Conservation (phyloP, 2,329 filamentous ascomycete species). For the Lachnellula willkommii region DNA sequence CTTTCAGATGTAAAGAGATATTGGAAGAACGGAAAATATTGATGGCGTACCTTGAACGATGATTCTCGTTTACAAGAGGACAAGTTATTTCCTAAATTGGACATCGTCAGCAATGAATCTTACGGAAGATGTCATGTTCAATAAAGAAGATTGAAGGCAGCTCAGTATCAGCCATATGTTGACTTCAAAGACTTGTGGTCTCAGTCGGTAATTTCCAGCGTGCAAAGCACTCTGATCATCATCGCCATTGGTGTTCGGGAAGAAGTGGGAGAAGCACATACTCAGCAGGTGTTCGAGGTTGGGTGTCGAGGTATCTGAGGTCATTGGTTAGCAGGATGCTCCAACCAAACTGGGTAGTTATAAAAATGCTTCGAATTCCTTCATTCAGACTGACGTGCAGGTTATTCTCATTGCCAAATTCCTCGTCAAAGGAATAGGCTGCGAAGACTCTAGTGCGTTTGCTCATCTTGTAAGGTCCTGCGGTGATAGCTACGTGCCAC, state of each 20-base stretch:
- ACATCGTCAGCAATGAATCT: conserved; percentile 11
- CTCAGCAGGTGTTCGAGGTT: background rate
- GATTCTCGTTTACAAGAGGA: background rate
- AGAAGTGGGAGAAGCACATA: conserved; percentile 3
- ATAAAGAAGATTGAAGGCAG: conserved; percentile 21
- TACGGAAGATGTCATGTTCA: conserved; percentile 8
- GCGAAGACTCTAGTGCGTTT: conserved; percentile 99
- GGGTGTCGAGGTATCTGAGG: background rate
- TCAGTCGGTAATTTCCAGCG: conserved; percentile 98
- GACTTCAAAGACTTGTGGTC: conserved; percentile 65
- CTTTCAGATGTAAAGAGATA: conserved; percentile 36
- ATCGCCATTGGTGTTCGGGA: conserved; percentile 29
- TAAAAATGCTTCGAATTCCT: background rate
- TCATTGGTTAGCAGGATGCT: background rate
- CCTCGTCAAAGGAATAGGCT: conserved; percentile 55
- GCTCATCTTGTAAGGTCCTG: conserved; percentile 20
- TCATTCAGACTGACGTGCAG: conserved; percentile 81
- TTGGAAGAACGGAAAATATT: background rate
- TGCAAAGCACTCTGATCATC: conserved; percentile 34
- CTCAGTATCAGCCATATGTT: conserved; percentile 81
- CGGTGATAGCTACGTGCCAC: too few relatives aligned
- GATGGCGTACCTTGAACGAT: conserved; percentile 15
- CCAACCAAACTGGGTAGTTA: background rate
- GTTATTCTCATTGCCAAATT: too few relatives aligned
- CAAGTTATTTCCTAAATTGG: background rate